Conservation (phyloP, 495 filamentous ascomycete genomes). For the Penicillium pulvis region DNA sequence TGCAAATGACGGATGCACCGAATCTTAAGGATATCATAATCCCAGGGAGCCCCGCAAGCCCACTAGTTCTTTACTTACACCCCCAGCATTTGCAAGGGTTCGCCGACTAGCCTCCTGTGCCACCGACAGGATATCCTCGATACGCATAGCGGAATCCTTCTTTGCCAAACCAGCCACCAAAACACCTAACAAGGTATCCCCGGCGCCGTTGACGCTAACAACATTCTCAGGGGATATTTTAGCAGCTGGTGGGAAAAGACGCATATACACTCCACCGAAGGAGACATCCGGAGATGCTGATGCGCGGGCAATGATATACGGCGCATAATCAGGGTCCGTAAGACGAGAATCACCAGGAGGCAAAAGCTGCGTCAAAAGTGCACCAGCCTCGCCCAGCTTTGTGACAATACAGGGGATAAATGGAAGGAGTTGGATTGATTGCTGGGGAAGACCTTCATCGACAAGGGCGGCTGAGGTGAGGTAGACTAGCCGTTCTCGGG, state of each 20-base stretch:
- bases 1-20: constrained; percentile 24
- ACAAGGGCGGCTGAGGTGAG: constrained; percentile 63
- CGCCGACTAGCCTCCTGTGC: constrained; percentile 74
- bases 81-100: constrained; percentile 71
- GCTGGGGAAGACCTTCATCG: constrained; percentile 80
- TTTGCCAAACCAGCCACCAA: constrained; percentile 66
- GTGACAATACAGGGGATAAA: constrained; percentile 82
- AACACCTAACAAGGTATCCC: constrained; percentile 89
- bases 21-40: not conserved
- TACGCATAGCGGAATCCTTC: constrained; percentile 16
- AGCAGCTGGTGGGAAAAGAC: constrained; percentile 70
- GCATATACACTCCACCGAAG: constrained; percentile 83
- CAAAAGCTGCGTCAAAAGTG: constrained; percentile 73
- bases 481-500: constrained; percentile 62
- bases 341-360: constrained; percentile 63
- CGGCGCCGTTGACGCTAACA: constrained; percentile 90
- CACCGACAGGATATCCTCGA: constrained; percentile 47
- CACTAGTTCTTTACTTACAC: constrained; percentile 57
- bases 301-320: constrained; percentile 68
- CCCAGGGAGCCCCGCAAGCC: constrained; percentile 17
- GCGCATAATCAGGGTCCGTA: constrained; percentile 56
- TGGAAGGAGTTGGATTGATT: constrained; percentile 81
- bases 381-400: constrained; percentile 80
- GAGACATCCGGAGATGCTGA: constrained; percentile 43
- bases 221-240: constrained; percentile 60